Base-by-base conservation (phyloP, 163 green algal species). In the Scenedesmus sp. region DNA sequence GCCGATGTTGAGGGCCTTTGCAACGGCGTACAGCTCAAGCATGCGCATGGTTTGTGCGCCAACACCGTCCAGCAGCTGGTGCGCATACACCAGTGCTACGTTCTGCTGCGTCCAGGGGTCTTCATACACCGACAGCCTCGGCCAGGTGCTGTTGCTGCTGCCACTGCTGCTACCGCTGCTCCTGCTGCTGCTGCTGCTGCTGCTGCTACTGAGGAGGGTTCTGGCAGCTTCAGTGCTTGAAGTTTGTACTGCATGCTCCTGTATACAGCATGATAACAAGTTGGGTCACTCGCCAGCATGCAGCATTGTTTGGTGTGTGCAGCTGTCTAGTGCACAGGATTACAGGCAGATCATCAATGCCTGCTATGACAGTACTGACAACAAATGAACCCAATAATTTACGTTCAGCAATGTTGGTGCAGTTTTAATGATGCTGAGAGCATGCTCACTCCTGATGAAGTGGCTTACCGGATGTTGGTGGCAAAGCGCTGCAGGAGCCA, bases 41-140 rank as follows among this genome's bases (percentile, higher is more conserved):
- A 83, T 81, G 72, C 72, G 72, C 72, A 81, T 46, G 18, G 73
- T 49, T 49, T 83, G 73, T 3, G 73, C 73, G 10, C 73, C 73
- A 15, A 83, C 73, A 24, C 73, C 73, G 0, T 53, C 73, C 5
- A 46, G 33, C 3, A 53, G 35, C 35, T 83, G 37, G 73, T 83
- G 73, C n/a, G 73, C 73, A n/a, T 53, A 83, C 35, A 83, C 73
- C 18, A 83, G 73, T 12, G 73, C 73, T 35, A 83, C 73, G 15
- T 83, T 83, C 37, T 83, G 73, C 73, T 83, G 73, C 35, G 20
- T 33, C 37, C 73, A 83, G 1, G 37, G 37, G 35, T 53, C 3
- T 35, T 12, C 35, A 16, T 53, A 83, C 3, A 83, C 37, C n/a
- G 73, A 37, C 37, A 83, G 37, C 33, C 37, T 56, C 10, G 42